phyloP scores from a whole-genome alignment of 2,329 filamentous ascomycete species.

The Pyrenophora graminea region DNA sequence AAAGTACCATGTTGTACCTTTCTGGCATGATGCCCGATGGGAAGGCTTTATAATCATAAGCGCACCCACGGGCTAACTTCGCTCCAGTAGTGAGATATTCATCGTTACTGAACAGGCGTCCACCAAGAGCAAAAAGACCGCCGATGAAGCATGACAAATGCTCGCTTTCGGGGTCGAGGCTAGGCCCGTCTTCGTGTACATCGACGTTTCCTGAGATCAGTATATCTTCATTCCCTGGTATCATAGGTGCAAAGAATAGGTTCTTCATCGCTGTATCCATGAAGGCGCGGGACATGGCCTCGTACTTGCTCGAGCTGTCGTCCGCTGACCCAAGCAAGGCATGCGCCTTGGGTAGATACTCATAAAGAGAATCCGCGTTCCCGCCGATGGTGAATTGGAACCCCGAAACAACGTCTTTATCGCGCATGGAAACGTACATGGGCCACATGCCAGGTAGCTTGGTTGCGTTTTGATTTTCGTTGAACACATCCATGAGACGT shows the following conservation, averaged over 20 bases:
- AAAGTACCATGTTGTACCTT: conserved; percentile 57
- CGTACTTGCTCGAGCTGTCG: conserved; percentile 58
- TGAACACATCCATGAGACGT: conserved; percentile 38
- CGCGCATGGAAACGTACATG: conserved; percentile 43
- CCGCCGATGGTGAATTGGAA: conserved; percentile 44
- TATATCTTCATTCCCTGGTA: conserved; percentile 35
- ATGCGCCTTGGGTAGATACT: conserved; percentile 45
- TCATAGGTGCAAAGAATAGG: conserved; percentile 54
- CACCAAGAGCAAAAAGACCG: conserved; percentile 64
- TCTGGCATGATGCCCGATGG: conserved; percentile 66
- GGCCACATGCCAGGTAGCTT: conserved; percentile 46
- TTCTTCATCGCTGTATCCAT: conserved; percentile 53
- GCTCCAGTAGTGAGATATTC: conserved; percentile 59
- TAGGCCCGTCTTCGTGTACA: conserved; percentile 17
- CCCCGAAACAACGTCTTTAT: conserved; percentile 34
- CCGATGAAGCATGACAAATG: conserved; percentile 66
- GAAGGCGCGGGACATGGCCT: conserved; percentile 54
- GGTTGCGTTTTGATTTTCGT: conserved; percentile 37
- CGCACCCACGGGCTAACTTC: conserved; percentile 64
- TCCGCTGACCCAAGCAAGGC: conserved; percentile 48
- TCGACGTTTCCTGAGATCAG: conserved; percentile 45
- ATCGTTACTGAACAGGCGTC: conserved; percentile 58
- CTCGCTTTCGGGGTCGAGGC: conserved; percentile 55
- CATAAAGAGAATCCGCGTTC: conserved; percentile 45
- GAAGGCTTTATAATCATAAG: conserved; percentile 62